Conservation (phyloP, 257 asterid genomes). For the Fraxinus cuspidata region DNA sequence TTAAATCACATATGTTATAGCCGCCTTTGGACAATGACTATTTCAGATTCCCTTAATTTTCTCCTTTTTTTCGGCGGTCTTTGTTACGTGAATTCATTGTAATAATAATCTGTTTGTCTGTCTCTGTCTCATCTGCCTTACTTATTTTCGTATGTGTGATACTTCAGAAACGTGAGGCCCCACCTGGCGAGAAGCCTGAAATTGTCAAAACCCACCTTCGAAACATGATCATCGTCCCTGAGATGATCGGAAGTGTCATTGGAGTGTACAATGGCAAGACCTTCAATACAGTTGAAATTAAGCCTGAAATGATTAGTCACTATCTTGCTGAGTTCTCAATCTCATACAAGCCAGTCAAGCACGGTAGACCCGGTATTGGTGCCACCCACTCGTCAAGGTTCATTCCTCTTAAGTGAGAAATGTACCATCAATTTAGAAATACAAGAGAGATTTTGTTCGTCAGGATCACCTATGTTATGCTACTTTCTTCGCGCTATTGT, state of each 20-base stretch:
- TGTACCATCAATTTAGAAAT: background rate
- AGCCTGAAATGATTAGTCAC: conserved; percentile 42
- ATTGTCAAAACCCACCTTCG: conserved; percentile 33
- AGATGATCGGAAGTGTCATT: conserved; percentile 36
- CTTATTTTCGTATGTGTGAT: background rate
- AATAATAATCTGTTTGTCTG: too few relatives aligned
- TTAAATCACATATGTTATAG: background rate
- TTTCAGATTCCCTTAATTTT: too few relatives aligned
- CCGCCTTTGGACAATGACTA: background rate
- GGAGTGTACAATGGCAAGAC: conserved; percentile 41
- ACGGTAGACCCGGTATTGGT: conserved; percentile 44
- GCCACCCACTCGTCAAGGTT: conserved; percentile 44
- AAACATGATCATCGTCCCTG: conserved; percentile 38
- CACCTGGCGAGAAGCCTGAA: conserved; percentile 38
- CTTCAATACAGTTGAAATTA: conserved; percentile 35
- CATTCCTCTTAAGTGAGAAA: conserved; percentile 13
- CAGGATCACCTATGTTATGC: background rate
- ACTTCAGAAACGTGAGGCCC: conserved; percentile 32
- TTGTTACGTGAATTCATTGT: too few relatives aligned
- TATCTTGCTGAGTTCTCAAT: conserved; percentile 43
- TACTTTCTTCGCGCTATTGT: background rate
- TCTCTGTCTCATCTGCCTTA: background rate
- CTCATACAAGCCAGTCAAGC: conserved; percentile 45
- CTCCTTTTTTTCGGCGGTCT: background rate
- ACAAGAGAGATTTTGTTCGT: background rate